Evolutionary conservation across 2,329 filamentous ascomycete genomes (phyloP), one percentile per base, ranked within the genome.

Genomic region (Scytalidium lignicola): DNA sequence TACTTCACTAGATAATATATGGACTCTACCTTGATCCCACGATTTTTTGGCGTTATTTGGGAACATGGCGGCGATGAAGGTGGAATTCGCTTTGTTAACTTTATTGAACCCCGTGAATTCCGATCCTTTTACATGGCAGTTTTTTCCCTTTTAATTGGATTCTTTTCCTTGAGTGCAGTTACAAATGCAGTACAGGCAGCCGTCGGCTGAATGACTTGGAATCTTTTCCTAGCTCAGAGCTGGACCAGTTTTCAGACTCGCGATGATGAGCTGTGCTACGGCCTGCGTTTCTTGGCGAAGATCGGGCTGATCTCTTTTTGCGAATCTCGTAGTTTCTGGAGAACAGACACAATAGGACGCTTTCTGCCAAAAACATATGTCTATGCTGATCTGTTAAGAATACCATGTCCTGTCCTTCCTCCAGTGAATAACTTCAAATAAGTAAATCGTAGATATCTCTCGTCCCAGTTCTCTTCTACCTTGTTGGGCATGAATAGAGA

Each of bases 341-440:
- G 51, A 52, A 55, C 55, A 55, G 50, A 54, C 52, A 54, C 57
- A 57, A 58, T 57, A 55, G 51, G 50, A 55, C 57, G 49, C 55
- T 57, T 60, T 60, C 56, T 58, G 55, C 56, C 56, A 54, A 17
- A 37, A n/a, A 37, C 26, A n/a, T 28, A 7, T 7, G 26, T 28
- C 26, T 13, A 28, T 28, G 7, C 26, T 7, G 7, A 28, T 13
- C 26, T 28, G 26, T 28, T 7, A 28, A 7, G 13, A 13, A 13
- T 28, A 28, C 26, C 13, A n/a, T n/a, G n/a, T n/a, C n/a, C n/a
- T n/a, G n/a, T n/a, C n/a, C n/a, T n/a, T n/a, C n/a, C n/a, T n/a
- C n/a, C n/a, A n/a, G n/a, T n/a, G n/a, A n/a, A n/a, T n/a, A n/a
- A n/a, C n/a, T n/a, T n/a, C n/a, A n/a, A n/a, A n/a, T n/a, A n/a